Conservation (phyloP, 345 rosid species). For the Pistacia vera region DNA sequence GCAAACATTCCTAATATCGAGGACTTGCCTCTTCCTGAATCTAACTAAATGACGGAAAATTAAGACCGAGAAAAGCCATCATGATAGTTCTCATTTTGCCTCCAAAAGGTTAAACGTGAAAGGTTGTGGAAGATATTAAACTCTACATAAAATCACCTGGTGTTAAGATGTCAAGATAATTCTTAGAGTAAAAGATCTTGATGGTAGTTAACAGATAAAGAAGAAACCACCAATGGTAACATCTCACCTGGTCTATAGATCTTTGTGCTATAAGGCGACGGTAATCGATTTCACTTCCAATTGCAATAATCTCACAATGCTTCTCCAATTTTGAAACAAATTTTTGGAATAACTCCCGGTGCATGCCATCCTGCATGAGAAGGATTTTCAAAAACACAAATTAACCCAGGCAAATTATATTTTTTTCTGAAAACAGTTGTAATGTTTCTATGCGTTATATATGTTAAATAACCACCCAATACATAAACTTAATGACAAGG, state of each 20-base stretch:
- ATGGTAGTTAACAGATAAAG: background rate
- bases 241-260: constrained; percentile 48
- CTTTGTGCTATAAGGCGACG: constrained; percentile 73
- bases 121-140: background rate
- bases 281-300: constrained; percentile 88
- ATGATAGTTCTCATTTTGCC: background rate
- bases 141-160: background rate
- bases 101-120: background rate
- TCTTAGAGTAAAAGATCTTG: background rate
- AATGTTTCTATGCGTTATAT: background rate
- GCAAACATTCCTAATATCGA: background rate
- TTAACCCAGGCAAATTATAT: background rate
- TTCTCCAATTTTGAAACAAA: constrained; percentile 65
- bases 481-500: background rate
- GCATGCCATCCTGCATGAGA: constrained; percentile 87
- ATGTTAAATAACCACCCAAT: background rate
- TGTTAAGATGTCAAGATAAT: background rate
- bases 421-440: background rate
- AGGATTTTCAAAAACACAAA: constrained; percentile 14
- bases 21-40: background rate
- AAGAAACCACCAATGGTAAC: background rate
- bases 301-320: constrained; percentile 73
- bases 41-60: background rate
- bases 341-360: constrained; percentile 78
- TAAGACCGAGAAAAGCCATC: background rate